Conservation (phyloP, 2,329 filamentous ascomycete species). For the Septoria linicola region DNA sequence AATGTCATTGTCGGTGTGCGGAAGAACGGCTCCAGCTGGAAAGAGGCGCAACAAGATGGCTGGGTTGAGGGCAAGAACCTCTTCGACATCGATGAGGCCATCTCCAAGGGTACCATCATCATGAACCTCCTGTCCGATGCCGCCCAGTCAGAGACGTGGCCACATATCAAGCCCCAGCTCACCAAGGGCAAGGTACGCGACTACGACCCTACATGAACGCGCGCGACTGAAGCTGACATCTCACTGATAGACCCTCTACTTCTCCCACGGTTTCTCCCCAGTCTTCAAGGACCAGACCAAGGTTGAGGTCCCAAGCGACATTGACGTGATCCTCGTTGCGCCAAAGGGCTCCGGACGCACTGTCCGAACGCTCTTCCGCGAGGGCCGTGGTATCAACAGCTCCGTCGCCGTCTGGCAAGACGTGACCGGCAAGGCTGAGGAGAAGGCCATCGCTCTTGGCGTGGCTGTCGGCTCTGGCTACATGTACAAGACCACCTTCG, state of each 20-base stretch:
- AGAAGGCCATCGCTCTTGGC: constrained; percentile 95
- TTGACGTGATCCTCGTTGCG: constrained; percentile 98
- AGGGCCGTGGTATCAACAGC: constrained; percentile 99
- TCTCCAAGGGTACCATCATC: constrained; percentile 86
- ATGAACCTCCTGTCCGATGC: constrained; percentile 99
- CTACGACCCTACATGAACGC: not conserved
- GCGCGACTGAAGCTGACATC: constrained; percentile 27
- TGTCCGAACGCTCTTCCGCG: constrained; percentile 96
- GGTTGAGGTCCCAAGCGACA: constrained; percentile 90
- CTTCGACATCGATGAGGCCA: constrained; percentile 97
- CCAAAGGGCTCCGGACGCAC: constrained; percentile 99
- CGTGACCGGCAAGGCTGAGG: constrained; percentile 94
- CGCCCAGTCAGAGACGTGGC: constrained; percentile 98
- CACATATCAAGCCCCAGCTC: constrained; percentile 94
- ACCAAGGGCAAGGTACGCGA: constrained; percentile 89
- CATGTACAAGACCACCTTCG: constrained; percentile 99
- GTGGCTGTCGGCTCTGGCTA: constrained; percentile 97
- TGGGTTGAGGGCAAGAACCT: constrained; percentile 99
- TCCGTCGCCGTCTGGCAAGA: constrained; percentile 98
- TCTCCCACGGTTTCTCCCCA: constrained; percentile 99
- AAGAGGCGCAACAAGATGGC: constrained; percentile 93
- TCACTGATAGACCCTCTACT: constrained; percentile 93
- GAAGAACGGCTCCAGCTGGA: constrained; percentile 97
- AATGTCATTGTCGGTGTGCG: constrained; percentile 99
- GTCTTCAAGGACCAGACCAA: constrained; percentile 99